These are phyloP conservation scores for Serendipita sp. DNA, from an alignment of 768 basidiomycete species.

Conservation along the genomic window DNA sequence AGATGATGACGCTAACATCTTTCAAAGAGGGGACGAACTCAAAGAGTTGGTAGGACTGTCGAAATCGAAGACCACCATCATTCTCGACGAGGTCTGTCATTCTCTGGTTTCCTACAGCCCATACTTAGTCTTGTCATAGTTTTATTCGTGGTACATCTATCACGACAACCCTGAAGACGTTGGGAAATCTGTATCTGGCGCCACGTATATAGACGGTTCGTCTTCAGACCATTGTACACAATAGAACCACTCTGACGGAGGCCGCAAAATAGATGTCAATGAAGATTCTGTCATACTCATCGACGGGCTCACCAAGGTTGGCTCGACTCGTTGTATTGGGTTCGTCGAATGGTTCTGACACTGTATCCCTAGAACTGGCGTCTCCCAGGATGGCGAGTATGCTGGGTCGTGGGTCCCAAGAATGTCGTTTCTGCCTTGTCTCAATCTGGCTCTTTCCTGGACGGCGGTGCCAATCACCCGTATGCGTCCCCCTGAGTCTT, in stretches of 20 bases:
- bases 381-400: slow-evolving; percentile 86
- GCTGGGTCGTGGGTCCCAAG: slow-evolving; percentile 80
- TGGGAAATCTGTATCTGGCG: slow-evolving; percentile 68
- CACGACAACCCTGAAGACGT: slow-evolving; percentile 57
- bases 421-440: slow-evolving; percentile 76
- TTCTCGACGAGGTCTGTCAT: slow-evolving; percentile 56
- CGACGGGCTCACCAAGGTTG: slow-evolving; percentile 81
- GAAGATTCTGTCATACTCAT: slow-evolving; percentile 70
- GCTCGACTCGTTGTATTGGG: not conserved
- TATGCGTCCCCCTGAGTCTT: slow-evolving; percentile 23
- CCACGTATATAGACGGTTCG: slow-evolving; percentile 51
- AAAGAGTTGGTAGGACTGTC: slow-evolving; percentile 59
- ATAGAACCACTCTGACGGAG: not conserved
- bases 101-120: not conserved
- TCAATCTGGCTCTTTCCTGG: slow-evolving; percentile 86
- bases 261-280: slow-evolving; percentile 45
- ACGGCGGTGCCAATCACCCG: slow-evolving; percentile 91
- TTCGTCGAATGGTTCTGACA: slow-evolving; percentile 14
- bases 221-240: not conserved
- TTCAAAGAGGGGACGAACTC: slow-evolving; percentile 54
- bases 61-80: slow-evolving; percentile 64
- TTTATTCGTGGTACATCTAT: slow-evolving; percentile 93
- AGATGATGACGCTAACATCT: not conserved
- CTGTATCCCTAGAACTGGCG: slow-evolving; percentile 61
- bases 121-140: slow-evolving; percentile 27